phyloP scores from a whole-genome alignment of 2,329 filamentous ascomycete genomes.

The Calonectria montana region DNA sequence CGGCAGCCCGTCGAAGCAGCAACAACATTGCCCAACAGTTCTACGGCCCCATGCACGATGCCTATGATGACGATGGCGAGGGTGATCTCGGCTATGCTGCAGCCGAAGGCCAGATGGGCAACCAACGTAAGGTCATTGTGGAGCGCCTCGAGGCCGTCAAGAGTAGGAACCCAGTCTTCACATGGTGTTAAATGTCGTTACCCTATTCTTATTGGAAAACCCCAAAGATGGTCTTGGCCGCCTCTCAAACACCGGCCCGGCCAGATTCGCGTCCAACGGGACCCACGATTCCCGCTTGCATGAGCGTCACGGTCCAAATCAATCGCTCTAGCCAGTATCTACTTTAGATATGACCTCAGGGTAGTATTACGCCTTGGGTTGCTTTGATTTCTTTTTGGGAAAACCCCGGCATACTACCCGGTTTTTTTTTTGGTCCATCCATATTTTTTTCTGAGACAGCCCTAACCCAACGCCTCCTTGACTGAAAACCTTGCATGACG shows the following conservation, averaged over 20 bases:
- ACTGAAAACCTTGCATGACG: constrained; percentile 33
- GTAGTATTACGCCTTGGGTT: constrained; percentile 17
- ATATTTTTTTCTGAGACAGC: constrained; percentile 9
- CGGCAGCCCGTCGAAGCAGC: constrained; percentile 59
- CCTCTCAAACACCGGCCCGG: constrained; percentile 1
- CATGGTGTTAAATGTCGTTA: constrained; percentile 80
- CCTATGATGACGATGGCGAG: constrained; percentile 81
- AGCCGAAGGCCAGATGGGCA: constrained; percentile 92
- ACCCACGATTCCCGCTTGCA: not conserved
- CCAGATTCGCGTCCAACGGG: not conserved
- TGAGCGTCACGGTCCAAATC: not conserved
- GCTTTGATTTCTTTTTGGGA: constrained; percentile 8
- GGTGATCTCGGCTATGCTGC: constrained; percentile 95
- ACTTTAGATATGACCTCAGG: constrained; percentile 16
- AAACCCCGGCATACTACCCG: not conserved
- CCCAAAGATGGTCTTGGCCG: constrained; percentile 12
- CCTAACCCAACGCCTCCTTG: constrained; percentile 27
- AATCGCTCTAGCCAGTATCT: not conserved
- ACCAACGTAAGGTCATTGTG: constrained; percentile 93
- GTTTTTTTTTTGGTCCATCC: not conserved
- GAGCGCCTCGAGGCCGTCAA: constrained; percentile 96
- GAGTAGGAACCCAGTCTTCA: constrained; percentile 94
- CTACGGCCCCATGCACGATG: constrained; percentile 65
- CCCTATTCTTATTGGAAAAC: not conserved
- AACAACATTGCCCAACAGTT: constrained; percentile 65